Base-by-base conservation (phyloP, 305 asterid species). In the Fraxinus sp. region DNA sequence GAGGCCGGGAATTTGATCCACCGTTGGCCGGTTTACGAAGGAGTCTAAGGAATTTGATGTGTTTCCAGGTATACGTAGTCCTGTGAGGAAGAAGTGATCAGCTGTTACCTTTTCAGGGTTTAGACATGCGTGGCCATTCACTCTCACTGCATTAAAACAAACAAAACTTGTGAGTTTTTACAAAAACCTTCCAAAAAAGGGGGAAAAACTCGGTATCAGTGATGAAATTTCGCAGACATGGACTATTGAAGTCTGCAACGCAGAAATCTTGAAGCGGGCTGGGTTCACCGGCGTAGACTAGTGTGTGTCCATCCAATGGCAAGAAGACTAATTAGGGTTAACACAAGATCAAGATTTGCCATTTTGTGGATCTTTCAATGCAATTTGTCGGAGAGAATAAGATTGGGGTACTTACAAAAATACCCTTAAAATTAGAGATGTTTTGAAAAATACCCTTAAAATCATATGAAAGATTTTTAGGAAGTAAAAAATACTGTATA, bases 11-110 rank as follows among this genome's bases (percentile, higher is more conserved):
- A 90, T 90, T 72, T 90, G 83, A 26, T 39, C 35, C 5, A 90
- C 92, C 1, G 92, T 89, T 0, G 91, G 92, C 22, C 92, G 87
- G 86, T 90, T 90, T 3, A 90, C 13, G 81, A 86, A 90, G 72
- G 80, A 5, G 1, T 83, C 83, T 20, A 83, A 10, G 32, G 86
- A 80, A 41, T 83, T 83, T 5, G 86, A 79, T 18, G 92, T 88
- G 90, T 90, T 90, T 24, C 92, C 92, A 32, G 71, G 59, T 57
- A 80, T 79, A n/a, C 88, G 18, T 0, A 90, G 90, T 4, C 92
- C 92, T 9, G 78, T 39, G 82, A 87, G 83, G 5, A 59, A 79
- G 86, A 89, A 89, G 77, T 89, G 88, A 14, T 87, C 87, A 4
- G 91, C 79, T 36, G 86, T 83, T 5, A 88, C 92, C 55, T 75